Base-by-base conservation (phyloP, 2,329 filamentous ascomycete genomes). In the Aspergillus novoparasiticus region DNA sequence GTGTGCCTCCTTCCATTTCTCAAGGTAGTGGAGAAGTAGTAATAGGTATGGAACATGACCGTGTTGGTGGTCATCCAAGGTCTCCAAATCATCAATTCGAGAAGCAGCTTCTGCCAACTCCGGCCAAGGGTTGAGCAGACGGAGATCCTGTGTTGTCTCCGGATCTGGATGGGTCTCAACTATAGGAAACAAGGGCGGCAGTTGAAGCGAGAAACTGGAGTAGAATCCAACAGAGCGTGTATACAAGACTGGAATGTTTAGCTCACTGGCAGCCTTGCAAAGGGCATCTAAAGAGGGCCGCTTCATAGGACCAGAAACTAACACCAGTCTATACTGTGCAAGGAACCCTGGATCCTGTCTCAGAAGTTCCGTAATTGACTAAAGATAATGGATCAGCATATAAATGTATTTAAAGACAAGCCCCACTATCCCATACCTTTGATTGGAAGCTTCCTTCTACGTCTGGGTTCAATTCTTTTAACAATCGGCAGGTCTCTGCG, bases 111-210 rank as follows among this genome's bases (percentile, higher is more conserved):
- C 82, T 2, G 82, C 76, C 16, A 99, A 85, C 74, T 95, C 94
- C 23, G 90, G 86, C 94, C 95, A 99, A 41, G 95, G 94, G 39
- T 85, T 86, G 5, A 97, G 81, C 14, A 99, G 84, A 57, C 95
- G 89, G 39, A 99, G 84, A 71, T 99, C 95, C 61, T 91, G 89
- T 0, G 88, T 95, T 9, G 92, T 89, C 45, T 92, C 91, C 46
- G 92, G 88, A 66, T 96, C 93, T 0, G 95, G 95, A 73, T 99
- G 95, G 51, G 95, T 98, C 75, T 99, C 94, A 66, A 99, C 91
- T 62, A 99, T 91, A 6, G 94, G 93, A 71, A 96, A 97, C 32
- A 89, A 87, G n/a, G 87, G 83, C 11, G 92, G 90, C 32, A 97
- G 82, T 69, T 87, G 84, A 32, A 96, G 83, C n/a, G 89, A 90